Evolutionary conservation across 768 basidiomycete genomes (phyloP).

Genomic region (Rhodotorula toruloides): DNA sequence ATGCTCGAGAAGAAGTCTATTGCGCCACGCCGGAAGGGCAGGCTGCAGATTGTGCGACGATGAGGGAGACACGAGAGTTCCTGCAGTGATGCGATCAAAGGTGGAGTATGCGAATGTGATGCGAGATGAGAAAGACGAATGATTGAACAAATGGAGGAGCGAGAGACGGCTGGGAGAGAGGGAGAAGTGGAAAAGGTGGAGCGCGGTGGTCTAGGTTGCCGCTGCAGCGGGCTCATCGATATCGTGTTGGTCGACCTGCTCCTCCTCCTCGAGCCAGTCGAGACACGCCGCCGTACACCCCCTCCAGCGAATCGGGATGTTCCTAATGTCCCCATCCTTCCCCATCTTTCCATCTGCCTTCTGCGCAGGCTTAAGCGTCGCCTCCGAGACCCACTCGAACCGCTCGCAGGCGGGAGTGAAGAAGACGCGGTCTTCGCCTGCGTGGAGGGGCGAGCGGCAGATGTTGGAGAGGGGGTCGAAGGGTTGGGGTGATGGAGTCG

Average conservation of each 20-base stretch:
- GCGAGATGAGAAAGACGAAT: no score
- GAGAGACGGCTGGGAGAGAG: no score
- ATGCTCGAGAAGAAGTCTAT: no score
- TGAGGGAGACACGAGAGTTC: no score
- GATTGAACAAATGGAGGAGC: no score
- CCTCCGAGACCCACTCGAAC: constrained; percentile 37
- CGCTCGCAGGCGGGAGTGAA: constrained; percentile 28
- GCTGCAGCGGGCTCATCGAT: no score
- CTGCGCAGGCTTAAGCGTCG: constrained; percentile 4
- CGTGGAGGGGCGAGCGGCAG: constrained; percentile 29
- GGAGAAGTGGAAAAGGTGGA: no score
- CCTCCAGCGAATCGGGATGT: constrained; percentile 33
- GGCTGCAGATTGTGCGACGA: no score
- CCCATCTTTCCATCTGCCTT: neutral
- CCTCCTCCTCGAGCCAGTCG: constrained; percentile 37
- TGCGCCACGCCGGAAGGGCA: no score
- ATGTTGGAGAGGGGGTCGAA: constrained; percentile 31
- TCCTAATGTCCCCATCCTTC: constrained; percentile 2
- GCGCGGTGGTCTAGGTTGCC: no score
- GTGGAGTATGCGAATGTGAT: no score
- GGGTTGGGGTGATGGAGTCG: neutral
- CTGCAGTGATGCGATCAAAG: no score
- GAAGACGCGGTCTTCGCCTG: constrained; percentile 14
- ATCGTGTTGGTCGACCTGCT: neutral
- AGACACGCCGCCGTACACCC: constrained; percentile 36